Percentiles rank a stretch among this genome's conserved stretches.
Conservation (phyloP, 345 rosid species). For the Diplotaxis tenuifolia region DNA sequence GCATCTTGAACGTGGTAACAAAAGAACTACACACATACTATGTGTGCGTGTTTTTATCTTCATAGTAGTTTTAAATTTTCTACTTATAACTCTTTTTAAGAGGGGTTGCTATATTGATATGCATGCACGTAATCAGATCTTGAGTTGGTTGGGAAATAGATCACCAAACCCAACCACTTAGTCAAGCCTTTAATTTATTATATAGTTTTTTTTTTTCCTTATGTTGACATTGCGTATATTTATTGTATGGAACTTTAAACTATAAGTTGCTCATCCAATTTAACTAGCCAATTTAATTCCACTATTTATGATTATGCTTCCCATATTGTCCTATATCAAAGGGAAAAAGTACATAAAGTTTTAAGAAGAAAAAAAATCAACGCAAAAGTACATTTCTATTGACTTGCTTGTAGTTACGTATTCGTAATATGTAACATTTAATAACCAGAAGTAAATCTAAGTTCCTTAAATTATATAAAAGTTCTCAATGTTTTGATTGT, state of each 20-base stretch:
- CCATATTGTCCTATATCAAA: conserved; percentile 12
- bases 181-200: conserved; percentile 24
- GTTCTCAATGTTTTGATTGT: neutral
- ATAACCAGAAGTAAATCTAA: neutral
- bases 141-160: conserved; percentile 40
- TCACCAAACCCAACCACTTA: conserved; percentile 45
- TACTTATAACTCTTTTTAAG: conserved; percentile 1
- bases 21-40: neutral
- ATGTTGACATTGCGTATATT: neutral
- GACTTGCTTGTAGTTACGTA: neutral
- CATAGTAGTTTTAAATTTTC: neutral
- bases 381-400: neutral
- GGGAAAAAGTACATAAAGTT: conserved; percentile 5
- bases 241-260: conserved; percentile 18
- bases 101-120: conserved; percentile 22
- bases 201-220: neutral
- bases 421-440: neutral
- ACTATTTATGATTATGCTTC: conserved; percentile 17
- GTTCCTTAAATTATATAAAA: neutral
- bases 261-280: conserved; percentile 29
- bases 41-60: conserved; percentile 5
- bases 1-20: neutral
- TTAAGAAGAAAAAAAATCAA: neutral
- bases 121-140: conserved; percentile 36
- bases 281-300: conserved; percentile 32